A percentile compares a stretch with the other conserved stretches of the same genome.
These are phyloP conservation scores for Thermochaetoides thermophila DNA, from an alignment of 495 filamentous ascomycete species.

Conservation along the genomic window DNA sequence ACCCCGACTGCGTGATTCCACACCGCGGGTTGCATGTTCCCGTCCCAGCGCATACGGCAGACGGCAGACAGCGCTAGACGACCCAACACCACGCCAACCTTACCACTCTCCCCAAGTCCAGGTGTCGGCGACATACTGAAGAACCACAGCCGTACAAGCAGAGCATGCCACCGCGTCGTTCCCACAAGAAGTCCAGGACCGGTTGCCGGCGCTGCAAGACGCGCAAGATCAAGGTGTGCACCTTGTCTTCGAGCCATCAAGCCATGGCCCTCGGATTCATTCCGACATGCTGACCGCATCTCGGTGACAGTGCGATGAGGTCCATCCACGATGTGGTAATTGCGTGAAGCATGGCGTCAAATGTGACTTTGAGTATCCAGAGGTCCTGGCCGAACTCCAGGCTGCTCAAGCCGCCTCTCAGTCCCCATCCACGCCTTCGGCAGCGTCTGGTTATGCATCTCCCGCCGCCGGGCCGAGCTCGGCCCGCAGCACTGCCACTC, in stretches of 20 bases:
- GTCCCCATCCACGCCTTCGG: constrained; percentile 13
- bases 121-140: too few species aligned
- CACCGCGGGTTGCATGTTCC: too few species aligned
- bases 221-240: constrained; percentile 47
- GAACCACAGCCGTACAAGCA: too few species aligned
- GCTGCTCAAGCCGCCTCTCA: constrained; percentile 8
- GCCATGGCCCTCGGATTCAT: neutral
- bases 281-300: neutral
- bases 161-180: constrained; percentile 41
- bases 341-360: constrained; percentile 48
- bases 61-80: neutral
- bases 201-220: constrained; percentile 47
- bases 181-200: constrained; percentile 47
- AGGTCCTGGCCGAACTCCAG: constrained; percentile 22
- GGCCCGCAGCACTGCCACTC: too few species aligned
- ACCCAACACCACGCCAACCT: neutral
- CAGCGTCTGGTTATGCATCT: constrained; percentile 2
- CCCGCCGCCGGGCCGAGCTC: constrained; percentile 12
- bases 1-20: too few species aligned
- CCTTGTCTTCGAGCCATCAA: too few species aligned
- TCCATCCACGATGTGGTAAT: constrained; percentile 46
- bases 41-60: too few species aligned
- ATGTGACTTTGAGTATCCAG: constrained; percentile 44
- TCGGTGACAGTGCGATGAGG: constrained; percentile 41
- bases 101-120: too few species aligned